phyloP scores from a whole-genome alignment of 2,329 filamentous ascomycete genomes.

The Colletotrichum chlorophyti region DNA sequence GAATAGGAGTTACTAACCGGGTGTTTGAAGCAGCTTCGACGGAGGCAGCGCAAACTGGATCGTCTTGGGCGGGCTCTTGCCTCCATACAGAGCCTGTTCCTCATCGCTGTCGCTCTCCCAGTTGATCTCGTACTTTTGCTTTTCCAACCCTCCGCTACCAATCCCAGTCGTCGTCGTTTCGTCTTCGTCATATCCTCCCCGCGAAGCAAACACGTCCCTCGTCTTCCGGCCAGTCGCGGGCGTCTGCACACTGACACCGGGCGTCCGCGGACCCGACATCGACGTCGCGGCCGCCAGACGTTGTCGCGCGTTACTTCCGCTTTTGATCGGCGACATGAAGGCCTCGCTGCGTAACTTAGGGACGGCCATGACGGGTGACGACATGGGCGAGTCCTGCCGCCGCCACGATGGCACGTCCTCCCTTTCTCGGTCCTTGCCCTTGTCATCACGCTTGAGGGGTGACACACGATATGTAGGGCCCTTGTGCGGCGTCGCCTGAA shows the following conservation, averaged over 20 bases:
- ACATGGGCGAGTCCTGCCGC: conserved; percentile 65
- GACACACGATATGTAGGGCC: conserved; percentile 48
- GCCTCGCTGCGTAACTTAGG: conserved; percentile 86
- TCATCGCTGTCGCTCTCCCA: conserved; percentile 81
- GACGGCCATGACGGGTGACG: conserved; percentile 79
- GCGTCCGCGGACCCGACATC: conserved; percentile 65
- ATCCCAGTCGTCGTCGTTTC: conserved; percentile 31
- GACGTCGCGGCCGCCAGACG: conserved; percentile 49
- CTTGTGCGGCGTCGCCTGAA: conserved; percentile 89
- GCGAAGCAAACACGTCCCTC: conserved; percentile 53
- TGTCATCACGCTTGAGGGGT: conserved; percentile 47
- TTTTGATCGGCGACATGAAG: conserved; percentile 76
- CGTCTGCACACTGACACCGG: conserved; percentile 86
- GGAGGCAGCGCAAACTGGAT: conserved; percentile 85
- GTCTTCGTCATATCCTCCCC: conserved; percentile 31
- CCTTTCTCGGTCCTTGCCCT: conserved; percentile 35
- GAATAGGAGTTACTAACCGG: conserved; percentile 58
- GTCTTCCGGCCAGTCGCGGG: conserved; percentile 63
- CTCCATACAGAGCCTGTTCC: conserved; percentile 67
- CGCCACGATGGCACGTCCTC: conserved; percentile 49
- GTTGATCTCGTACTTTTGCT: conserved; percentile 61
- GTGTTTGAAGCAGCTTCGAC: conserved; percentile 80
- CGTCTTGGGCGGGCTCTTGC: conserved; percentile 91
- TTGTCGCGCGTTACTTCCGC: conserved; percentile 51
- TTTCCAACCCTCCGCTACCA: conserved; percentile 29